Evolutionary conservation across 2,329 filamentous ascomycete genomes (phyloP), one percentile per base, ranked within the genome.

Genomic region (Ascochyta lentis): DNA sequence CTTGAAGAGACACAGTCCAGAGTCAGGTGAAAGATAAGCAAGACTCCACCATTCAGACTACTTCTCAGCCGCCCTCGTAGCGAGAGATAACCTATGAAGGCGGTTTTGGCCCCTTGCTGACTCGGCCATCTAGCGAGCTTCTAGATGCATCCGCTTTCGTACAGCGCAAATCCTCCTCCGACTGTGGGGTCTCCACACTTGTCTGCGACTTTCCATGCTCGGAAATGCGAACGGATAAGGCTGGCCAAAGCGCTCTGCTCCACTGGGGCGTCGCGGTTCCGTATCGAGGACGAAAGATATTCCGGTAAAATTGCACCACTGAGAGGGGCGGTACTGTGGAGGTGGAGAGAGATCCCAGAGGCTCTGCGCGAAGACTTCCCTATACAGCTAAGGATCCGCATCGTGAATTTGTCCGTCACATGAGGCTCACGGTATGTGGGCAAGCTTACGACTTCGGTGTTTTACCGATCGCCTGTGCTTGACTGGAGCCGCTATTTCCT

Each of bases 121-220:
- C 59, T 68, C 59, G 58, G 53, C 46, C 53, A 31, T 54, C 56
- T 57, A 66, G 60, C 58, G 54, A 54, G 56, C 63, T 63, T 66
- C 65, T 68, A 68, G 65, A 62, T 53, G 44, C 44, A 54, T 53
- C 57, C 59, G 39, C 45, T 56, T 57, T 52, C 33, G 54, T 40
- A 50, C 53, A 56, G 53, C 37, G 31, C 27, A 38, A 59, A 61
- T 53, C 59, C 44, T 49, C 49, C 48, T 50, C 50, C 42, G 49
- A 54, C 51, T 65, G 60, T 60, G 62, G 62, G 62, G 62, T 61
- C 62, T 65, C 62, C 62, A 56, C 62, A 63, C 33, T 49, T 48
- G 46, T 23, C 47, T 43, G 43, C 48, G 34, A 50, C 52, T 48
- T 49, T 31, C 44, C 41, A 47, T 27, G 42, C 56, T 52, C 26